Evolutionary conservation across 768 basidiomycete species (phyloP).

Genomic region (Mycena vitilis): DNA sequence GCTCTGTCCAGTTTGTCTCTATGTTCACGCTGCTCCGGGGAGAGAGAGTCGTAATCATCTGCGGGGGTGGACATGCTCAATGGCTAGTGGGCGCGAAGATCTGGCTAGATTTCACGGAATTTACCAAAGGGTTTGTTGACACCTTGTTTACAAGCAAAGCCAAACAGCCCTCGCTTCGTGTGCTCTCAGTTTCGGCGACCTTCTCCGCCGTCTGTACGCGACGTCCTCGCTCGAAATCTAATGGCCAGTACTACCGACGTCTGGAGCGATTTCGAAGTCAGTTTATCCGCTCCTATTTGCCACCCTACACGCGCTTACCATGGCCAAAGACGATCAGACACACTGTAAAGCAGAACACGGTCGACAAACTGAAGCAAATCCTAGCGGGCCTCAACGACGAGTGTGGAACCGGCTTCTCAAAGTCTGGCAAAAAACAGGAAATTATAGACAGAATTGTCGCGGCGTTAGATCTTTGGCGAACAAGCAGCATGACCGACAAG

Average conservation of each 20-base stretch:
- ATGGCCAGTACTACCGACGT: conserved; percentile 70
- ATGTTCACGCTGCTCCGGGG: conserved; percentile 78
- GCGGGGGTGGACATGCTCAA: conserved; percentile 40
- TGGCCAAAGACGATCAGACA: conserved; percentile 71
- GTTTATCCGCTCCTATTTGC: conserved; percentile 37
- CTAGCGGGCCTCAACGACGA: conserved; percentile 83
- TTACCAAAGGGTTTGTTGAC: neutral
- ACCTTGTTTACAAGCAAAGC: neutral
- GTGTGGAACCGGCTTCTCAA: conserved; percentile 73
- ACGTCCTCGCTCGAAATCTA: conserved; percentile 33
- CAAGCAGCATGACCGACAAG: conserved; percentile 65
- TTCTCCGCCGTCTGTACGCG: neutral
- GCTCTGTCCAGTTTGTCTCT: conserved; percentile 76
- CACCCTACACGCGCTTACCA: conserved; percentile 34
- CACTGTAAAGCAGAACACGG: conserved; percentile 81
- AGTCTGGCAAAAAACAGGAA: conserved; percentile 89
- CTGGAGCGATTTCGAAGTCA: conserved; percentile 83
- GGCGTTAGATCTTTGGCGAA: conserved; percentile 71
- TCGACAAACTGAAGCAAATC: conserved; percentile 88
- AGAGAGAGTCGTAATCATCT: conserved; percentile 80
- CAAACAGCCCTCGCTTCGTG: conserved; percentile 16
- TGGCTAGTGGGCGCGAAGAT: neutral
- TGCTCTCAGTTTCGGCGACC: conserved; percentile 21
- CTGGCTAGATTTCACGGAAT: too few species aligned
- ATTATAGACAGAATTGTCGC: conserved; percentile 80